Evolutionary conservation across 345 rosid genomes (phyloP), one percentile per base, ranked within the genome.

Genomic region (Brassica cretica): DNA sequence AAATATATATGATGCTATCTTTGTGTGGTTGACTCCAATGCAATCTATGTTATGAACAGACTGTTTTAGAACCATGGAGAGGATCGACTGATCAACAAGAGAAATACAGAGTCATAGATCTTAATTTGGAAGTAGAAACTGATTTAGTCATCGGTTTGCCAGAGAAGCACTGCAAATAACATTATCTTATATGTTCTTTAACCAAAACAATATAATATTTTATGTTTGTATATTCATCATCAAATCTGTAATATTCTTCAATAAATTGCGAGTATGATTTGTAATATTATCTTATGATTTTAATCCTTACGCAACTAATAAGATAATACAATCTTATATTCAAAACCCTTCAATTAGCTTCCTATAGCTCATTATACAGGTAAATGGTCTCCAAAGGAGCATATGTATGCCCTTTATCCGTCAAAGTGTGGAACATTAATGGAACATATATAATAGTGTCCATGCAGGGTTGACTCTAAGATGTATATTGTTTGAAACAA

Each of bases 111-210:
- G 83, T 4, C 70, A 68, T 71, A n/a, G 35, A 71, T 71, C 81
- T 67, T 15, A 80, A 70, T 74, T 61, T 76, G 76, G 77, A 76
- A 30, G 82, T 70, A 27, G 24, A 56, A 56, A 80, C 82, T 29
- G 82, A 74, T 74, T 70, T 74, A 29, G 15, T 74, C 71, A 80
- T 80, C 71, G 80, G 83, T 21, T 76, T 71, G 41, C 83, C 80
- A 29, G 37, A 70, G 61, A 75, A 25, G 21, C n/a, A 73, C 18
- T 55, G 10, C 27, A 67, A 59, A 39, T 66, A n/a, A 55, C 61
- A 74, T 27, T 74, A 16, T 9, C 15, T 63, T 6, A 37, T 68
- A n/a, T 62, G 68, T 60, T 60, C 19, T 24, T 68, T 10, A 49
- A 49, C 55, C 51, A n/a, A 46, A 46, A 14, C 55, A 49, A n/a